These are phyloP conservation scores for Stromatinia cepivora DNA, from an alignment of 2,329 filamentous ascomycete species.

Conservation along the genomic window DNA sequence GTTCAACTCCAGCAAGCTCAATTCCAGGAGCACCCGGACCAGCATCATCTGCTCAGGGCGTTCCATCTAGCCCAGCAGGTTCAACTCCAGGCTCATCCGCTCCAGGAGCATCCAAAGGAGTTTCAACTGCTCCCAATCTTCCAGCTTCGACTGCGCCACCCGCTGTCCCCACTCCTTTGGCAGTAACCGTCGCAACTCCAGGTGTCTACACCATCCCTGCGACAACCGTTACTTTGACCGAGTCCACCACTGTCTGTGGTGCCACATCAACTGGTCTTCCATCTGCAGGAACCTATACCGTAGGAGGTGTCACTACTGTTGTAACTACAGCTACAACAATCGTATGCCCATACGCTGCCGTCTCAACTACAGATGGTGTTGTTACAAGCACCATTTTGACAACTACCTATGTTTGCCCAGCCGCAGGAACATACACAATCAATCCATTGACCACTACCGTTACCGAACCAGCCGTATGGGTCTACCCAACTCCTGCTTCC, in stretches of 20 bases:
- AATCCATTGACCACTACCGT: slow-evolving; percentile 65
- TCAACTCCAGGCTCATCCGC: slow-evolving; percentile 20
- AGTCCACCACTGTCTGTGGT: slow-evolving; percentile 66
- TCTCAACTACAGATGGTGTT: slow-evolving; percentile 57
- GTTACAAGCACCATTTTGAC: slow-evolving; percentile 67
- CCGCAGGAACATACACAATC: slow-evolving; percentile 74
- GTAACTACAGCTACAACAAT: slow-evolving; percentile 67
- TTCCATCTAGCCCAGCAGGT: slow-evolving; percentile 13
- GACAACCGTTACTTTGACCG: slow-evolving; percentile 66
- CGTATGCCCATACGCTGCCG: slow-evolving; percentile 68
- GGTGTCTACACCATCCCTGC: slow-evolving; percentile 76
- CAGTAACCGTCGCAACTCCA: slow-evolving; percentile 60
- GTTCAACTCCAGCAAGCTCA: background rate
- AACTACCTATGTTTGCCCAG: slow-evolving; percentile 73
- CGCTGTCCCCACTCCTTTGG: slow-evolving; percentile 49
- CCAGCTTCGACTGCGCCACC: slow-evolving; percentile 41
- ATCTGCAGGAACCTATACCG: slow-evolving; percentile 63
- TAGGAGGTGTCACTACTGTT: slow-evolving; percentile 71
- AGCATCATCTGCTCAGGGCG: background rate
- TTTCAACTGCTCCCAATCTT: slow-evolving; percentile 10
- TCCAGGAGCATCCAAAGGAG: slow-evolving; percentile 16
- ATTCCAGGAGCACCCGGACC: slow-evolving; percentile 2
- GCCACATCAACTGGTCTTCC: slow-evolving; percentile 62
- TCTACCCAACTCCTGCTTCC: slow-evolving; percentile 65
- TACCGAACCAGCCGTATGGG: slow-evolving; percentile 54